Conservation (phyloP, 2,329 filamentous ascomycete species). For the Fusarium sp. region DNA sequence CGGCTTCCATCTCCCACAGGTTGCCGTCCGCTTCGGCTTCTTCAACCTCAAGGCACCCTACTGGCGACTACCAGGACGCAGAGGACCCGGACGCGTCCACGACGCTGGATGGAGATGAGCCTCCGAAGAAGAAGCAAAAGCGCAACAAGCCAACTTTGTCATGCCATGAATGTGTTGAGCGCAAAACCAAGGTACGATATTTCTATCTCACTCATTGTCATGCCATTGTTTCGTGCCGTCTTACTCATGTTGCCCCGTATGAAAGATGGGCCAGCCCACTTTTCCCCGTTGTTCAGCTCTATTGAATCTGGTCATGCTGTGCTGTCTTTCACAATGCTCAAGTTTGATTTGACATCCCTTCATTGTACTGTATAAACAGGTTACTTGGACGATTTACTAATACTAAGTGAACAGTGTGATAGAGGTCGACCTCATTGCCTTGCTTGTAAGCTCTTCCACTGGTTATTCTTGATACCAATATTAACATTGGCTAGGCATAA, state of each 20-base stretch:
- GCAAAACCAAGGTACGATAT: conserved; percentile 78
- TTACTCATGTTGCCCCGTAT: conserved; percentile 6
- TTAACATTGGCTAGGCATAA: conserved; percentile 69
- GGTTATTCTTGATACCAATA: neutral
- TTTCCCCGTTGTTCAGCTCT: conserved; percentile 18
- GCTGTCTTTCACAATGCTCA: neutral
- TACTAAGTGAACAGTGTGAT: conserved; percentile 71
- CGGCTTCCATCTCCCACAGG: conserved; percentile 46
- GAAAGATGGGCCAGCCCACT: conserved; percentile 33
- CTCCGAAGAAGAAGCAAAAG: conserved; percentile 80
- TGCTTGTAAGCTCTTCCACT: conserved; percentile 64
- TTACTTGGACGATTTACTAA: conserved; percentile 22
- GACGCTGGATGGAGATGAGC: conserved; percentile 53
- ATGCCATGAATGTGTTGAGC: conserved; percentile 83
- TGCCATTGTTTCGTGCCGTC: neutral
- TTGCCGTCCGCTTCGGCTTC: conserved; percentile 43
- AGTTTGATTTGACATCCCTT: too few species aligned
- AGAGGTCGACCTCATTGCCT: conserved; percentile 77
- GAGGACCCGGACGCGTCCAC: conserved; percentile 44
- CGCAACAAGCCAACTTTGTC: conserved; percentile 86
- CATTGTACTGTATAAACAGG: too few species aligned
- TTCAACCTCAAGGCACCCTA: conserved; percentile 33
- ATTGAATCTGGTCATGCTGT: neutral
- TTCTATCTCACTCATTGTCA: conserved; percentile 20
- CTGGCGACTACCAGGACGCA: conserved; percentile 38